These are phyloP conservation scores for Colletotrichum phormii DNA, from an alignment of 2,329 filamentous ascomycete genomes.

Conservation along the genomic window DNA sequence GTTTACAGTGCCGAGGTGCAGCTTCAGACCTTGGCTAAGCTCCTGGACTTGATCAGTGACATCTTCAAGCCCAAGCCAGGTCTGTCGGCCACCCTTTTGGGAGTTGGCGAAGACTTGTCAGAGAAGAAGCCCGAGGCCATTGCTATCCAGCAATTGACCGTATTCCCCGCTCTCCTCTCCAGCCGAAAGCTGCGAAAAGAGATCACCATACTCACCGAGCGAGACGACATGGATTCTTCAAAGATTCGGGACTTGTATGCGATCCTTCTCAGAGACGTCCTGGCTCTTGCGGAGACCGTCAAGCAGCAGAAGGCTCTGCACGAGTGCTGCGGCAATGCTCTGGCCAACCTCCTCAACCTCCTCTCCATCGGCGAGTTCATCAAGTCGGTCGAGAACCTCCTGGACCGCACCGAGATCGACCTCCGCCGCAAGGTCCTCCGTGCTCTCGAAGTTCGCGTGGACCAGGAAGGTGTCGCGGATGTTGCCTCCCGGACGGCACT, in stretches of 20 bases:
- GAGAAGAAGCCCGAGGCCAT: conserved; percentile 53
- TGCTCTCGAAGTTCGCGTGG: conserved; percentile 84
- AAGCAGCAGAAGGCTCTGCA: conserved; percentile 68
- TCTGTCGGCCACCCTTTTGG: conserved; percentile 79
- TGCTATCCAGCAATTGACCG: conserved; percentile 65
- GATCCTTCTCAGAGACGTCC: conserved; percentile 72
- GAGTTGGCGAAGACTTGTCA: conserved; percentile 57
- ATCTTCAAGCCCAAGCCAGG: conserved; percentile 79
- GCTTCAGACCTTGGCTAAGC: conserved; percentile 80
- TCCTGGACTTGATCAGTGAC: conserved; percentile 80
- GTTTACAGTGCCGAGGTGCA: conserved; percentile 81
- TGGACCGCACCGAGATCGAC: conserved; percentile 80
- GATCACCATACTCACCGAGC: conserved; percentile 67
- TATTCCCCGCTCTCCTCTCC: conserved; percentile 68
- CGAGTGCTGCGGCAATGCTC: conserved; percentile 72
- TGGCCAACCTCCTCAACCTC: conserved; percentile 85
- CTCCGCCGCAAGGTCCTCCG: conserved; percentile 83
- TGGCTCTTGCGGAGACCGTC: conserved; percentile 74
- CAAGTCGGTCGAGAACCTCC: conserved; percentile 84
- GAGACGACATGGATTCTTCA: conserved; percentile 74
- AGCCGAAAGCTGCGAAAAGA: conserved; percentile 68
- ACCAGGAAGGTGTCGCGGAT: conserved; percentile 78
- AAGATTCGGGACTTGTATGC: conserved; percentile 77
- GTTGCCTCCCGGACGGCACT: conserved; percentile 75
- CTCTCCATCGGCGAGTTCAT: conserved; percentile 91